A percentile compares a stretch with the other conserved stretches of the same genome.
phyloP scores from a whole-genome alignment of 1,284 basidiomycete genomes.

The Tilletiaria anomala region DNA sequence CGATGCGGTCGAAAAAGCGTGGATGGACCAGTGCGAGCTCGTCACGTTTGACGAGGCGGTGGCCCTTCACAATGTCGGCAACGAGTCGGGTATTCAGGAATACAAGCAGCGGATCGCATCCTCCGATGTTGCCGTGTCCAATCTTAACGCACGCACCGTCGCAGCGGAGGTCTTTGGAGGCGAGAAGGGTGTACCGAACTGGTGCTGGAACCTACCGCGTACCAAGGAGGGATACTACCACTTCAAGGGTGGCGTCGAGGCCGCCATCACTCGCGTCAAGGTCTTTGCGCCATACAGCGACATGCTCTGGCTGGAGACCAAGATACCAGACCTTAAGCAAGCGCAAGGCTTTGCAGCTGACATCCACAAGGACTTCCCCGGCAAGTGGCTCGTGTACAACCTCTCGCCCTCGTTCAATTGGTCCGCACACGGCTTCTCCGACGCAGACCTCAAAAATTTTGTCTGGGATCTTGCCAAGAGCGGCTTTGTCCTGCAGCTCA shows the following conservation, averaged over 20 bases:
- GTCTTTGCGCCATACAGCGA: constrained; percentile 50
- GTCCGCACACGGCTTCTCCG: constrained; percentile 62
- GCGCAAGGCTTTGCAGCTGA: constrained; percentile 63
- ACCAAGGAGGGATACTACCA: constrained; percentile 87
- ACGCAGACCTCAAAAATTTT: constrained; percentile 34
- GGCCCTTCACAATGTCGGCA: constrained; percentile 35
- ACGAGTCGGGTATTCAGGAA: constrained; percentile 43
- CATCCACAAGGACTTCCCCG: constrained; percentile 58
- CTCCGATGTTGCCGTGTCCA: constrained; percentile 64
- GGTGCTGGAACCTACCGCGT: constrained; percentile 84
- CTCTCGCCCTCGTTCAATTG: constrained; percentile 88
- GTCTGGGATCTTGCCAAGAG: constrained; percentile 34
- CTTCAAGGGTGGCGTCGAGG: constrained; percentile 65
- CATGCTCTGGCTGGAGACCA: constrained; percentile 58
- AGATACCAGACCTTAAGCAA: constrained; percentile 63
- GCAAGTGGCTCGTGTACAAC: constrained; percentile 83
- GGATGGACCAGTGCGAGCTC: constrained; percentile 37
- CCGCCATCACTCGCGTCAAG: constrained; percentile 67
- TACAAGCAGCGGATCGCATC: constrained; percentile 49
- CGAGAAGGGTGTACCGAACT: constrained; percentile 48
- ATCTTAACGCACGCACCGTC: constrained; percentile 55
- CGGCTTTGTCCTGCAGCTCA: constrained; percentile 38
- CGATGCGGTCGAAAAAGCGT: constrained; percentile 32
- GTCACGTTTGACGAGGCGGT: constrained; percentile 73
- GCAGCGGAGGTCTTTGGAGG: constrained; percentile 60